A percentile compares a stretch with the other conserved stretches of the same genome.
phyloP scores from a whole-genome alignment of 331 rosid species.

The Malus hybrid region DNA sequence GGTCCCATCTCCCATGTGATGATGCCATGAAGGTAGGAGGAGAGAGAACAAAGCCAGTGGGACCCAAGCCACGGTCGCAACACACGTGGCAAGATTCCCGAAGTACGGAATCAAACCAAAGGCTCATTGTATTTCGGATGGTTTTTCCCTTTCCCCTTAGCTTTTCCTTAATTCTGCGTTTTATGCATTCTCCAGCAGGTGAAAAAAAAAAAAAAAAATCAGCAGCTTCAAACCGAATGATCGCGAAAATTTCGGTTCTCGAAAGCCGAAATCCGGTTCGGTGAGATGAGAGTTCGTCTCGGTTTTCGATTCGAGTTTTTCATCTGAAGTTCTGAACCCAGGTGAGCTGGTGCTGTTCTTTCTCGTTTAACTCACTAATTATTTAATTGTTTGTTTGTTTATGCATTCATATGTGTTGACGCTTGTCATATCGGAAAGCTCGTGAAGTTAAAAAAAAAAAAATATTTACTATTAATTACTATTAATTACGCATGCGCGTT shows the following conservation, averaged over 20 bases:
- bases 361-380: not conserved
- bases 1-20: not conserved
- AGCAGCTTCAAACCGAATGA: not conserved
- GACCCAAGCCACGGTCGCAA: not conserved
- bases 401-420: too few species aligned
- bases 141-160: not conserved
- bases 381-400: too few species aligned
- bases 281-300: not conserved
- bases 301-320: not conserved
- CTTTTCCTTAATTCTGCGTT: not conserved
- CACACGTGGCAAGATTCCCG: not conserved
- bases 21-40: too few species aligned
- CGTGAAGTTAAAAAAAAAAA: too few species aligned
- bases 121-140: not conserved
- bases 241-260: not conserved
- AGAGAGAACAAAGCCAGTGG: not conserved
- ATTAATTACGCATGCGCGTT: too few species aligned
- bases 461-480: too few species aligned
- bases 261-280: not conserved
- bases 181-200: not conserved
- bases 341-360: conserved; percentile 23
- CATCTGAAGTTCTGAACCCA: not conserved
- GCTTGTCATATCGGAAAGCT: too few species aligned
- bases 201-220: not conserved
- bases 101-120: not conserved